A percentile compares a stretch with the other conserved stretches of the same genome.
Conservation (phyloP, 176 grass and related monocot genomes). For the Carex kokanica region DNA sequence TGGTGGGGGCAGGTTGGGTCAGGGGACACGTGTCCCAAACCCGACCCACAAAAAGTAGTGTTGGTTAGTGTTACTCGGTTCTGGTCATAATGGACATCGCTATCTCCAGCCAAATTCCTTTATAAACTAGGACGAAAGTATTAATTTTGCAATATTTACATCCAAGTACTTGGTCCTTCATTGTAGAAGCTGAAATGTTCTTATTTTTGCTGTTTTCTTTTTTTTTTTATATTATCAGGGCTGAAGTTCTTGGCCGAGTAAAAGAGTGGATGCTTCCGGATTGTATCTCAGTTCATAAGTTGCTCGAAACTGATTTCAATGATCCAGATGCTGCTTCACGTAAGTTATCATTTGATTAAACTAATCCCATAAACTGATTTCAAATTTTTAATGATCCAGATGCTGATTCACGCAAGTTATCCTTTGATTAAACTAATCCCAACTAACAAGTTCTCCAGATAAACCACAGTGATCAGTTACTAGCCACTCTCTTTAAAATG, state of each 20-base stretch:
- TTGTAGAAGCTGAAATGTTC: not conserved
- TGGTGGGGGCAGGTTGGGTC: not conserved
- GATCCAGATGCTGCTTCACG: constrained; percentile 60
- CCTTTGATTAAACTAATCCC: constrained; percentile 1
- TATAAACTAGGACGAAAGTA: constrained; percentile 17
- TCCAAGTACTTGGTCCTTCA: not conserved
- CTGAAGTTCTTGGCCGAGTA: constrained; percentile 44
- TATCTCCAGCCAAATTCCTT: not conserved
- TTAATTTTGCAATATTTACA: constrained; percentile 11
- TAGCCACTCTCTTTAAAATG: constrained; percentile 3
- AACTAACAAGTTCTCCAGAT: not conserved
- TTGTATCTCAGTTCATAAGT: constrained; percentile 85
- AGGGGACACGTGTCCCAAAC: not conserved
- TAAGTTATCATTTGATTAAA: constrained; percentile 45
- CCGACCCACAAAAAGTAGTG: not conserved
- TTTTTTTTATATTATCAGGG: constrained; percentile 29
- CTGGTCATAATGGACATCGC: not conserved
- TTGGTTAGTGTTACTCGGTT: not conserved
- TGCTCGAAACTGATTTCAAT: constrained; percentile 55
- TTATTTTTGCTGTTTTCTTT: not conserved
- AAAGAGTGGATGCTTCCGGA: constrained; percentile 75
- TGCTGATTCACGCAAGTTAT: constrained; percentile 63
- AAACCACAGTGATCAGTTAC: not conserved
- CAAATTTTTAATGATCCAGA: constrained; percentile 33
- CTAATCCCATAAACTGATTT: constrained; percentile 42